These are phyloP conservation scores for Paraconiothyrium sp. DNA, from an alignment of 2,329 filamentous ascomycete species.

Conservation along the genomic window DNA sequence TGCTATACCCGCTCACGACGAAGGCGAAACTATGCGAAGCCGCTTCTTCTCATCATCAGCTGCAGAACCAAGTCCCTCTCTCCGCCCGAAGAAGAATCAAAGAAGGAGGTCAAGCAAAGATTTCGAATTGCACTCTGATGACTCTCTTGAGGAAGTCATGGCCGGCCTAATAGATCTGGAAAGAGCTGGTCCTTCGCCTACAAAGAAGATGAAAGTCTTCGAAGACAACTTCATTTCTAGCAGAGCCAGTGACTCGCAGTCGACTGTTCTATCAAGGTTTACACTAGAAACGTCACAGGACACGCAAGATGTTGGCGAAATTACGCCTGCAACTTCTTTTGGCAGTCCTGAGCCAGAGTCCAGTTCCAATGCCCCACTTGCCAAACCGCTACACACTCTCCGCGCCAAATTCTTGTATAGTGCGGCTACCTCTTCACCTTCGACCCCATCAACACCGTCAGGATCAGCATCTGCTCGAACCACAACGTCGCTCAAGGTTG, in stretches of 20 bases:
- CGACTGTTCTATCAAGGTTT: constrained; percentile 35
- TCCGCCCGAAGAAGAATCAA: constrained; percentile 45
- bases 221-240: constrained; percentile 33
- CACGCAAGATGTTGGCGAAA: constrained; percentile 26
- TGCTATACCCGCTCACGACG: constrained; percentile 37
- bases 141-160: constrained; percentile 57
- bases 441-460: not conserved
- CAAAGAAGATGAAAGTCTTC: constrained; percentile 47
- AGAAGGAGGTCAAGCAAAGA: constrained; percentile 47
- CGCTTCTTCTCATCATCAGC: constrained; percentile 54
- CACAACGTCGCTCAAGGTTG: not conserved
- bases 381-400: constrained; percentile 40
- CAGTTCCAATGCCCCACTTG: constrained; percentile 36
- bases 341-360: constrained; percentile 40
- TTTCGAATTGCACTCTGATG: constrained; percentile 60
- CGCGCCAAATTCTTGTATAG: constrained; percentile 45
- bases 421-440: constrained; percentile 16
- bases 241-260: constrained; percentile 38
- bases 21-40: constrained; percentile 50
- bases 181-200: constrained; percentile 38
- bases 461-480: not conserved
- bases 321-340: constrained; percentile 45
- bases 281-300: constrained; percentile 39
- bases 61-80: constrained; percentile 53
- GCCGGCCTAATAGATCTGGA: constrained; percentile 47